Evolutionary conservation across 2,329 filamentous ascomycete genomes (phyloP), one percentile per base, ranked within the genome.

Genomic region (Penicillium sp.): DNA sequence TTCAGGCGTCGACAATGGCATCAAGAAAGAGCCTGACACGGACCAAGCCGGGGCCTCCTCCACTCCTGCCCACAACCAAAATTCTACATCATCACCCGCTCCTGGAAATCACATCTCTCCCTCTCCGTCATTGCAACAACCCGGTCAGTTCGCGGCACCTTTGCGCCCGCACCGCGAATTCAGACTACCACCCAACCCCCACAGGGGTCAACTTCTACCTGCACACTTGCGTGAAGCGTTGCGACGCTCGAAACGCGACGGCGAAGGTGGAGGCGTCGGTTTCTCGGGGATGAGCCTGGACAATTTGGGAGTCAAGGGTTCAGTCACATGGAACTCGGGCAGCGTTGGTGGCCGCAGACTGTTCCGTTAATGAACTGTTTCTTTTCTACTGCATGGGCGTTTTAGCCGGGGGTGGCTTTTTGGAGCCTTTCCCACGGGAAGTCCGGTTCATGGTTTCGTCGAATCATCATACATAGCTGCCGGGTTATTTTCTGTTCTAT

Each of bases 221-320:
- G 68, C 76, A 39, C 77, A 79, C 61, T 59, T 79, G n/a, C 71
- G 77, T 38, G 77, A 79, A 57, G 77, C 77, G 3, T 57, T 78
- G 20, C 69, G 77, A 45, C 70, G 77, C 44, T 76, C 76, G 52
- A 78, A 76, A 60, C 72, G 73, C n/a, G 73, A 76, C 54, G 70
- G 74, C 4, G 77, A 79, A 56, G 74, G 76, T 30, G 76, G 73
- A 6, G 74, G 74, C 14, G 76, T 76, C 4, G 77, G 77, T 2
- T 75, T 77, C 53, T 72, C 73, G 0, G 76, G 76, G 5, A 55
- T 76, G 54, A 79, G 77, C 63, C 66, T 76, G 63, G 72, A 71
- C 25, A 72, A 74, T 44, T 53, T 77, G 40, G 76, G 74, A 18
- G 69, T 74, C 10, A 69, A 69, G 45, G 76, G 76, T 20, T 65